These are phyloP conservation scores for Tolypocladium ophioglossoides DNA, from an alignment of 2,329 filamentous ascomycete species.

Conservation along the genomic window DNA sequence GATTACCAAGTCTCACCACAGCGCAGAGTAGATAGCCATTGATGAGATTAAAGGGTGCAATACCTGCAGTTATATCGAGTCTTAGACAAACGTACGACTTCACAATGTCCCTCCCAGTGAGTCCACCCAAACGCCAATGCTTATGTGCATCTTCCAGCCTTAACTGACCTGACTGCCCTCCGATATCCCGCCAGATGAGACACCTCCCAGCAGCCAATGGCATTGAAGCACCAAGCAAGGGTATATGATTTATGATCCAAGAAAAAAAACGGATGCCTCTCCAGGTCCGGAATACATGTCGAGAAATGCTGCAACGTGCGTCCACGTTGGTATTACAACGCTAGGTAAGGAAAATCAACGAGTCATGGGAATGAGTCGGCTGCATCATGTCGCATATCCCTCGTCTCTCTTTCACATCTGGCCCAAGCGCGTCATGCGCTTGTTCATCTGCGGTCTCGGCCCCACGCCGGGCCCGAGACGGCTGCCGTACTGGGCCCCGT, in stretches of 20 bases:
- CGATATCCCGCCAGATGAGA: not conserved
- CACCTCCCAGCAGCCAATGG: not conserved
- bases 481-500: slow-evolving; percentile 5
- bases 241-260: not conserved
- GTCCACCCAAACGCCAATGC: not conserved
- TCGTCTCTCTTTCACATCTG: not conserved
- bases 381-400: not conserved
- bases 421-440: slow-evolving; percentile 49
- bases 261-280: not conserved
- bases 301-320: not conserved
- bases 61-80: not conserved
- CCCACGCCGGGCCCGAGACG: slow-evolving; percentile 7
- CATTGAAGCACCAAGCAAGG: not conserved
- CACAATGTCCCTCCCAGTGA: not conserved
- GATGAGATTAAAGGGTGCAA: not conserved
- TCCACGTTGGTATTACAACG: not conserved
- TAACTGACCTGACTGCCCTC: too few relatives aligned
- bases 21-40: not conserved
- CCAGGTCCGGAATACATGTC: not conserved
- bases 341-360: not conserved
- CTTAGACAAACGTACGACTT: not conserved
- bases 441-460: slow-evolving; percentile 41
- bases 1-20: not conserved
- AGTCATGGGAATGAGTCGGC: not conserved
- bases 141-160: not conserved